phyloP scores from a whole-genome alignment of 371 early-diverging fungal species.

The Haplosporangium sp. region DNA sequence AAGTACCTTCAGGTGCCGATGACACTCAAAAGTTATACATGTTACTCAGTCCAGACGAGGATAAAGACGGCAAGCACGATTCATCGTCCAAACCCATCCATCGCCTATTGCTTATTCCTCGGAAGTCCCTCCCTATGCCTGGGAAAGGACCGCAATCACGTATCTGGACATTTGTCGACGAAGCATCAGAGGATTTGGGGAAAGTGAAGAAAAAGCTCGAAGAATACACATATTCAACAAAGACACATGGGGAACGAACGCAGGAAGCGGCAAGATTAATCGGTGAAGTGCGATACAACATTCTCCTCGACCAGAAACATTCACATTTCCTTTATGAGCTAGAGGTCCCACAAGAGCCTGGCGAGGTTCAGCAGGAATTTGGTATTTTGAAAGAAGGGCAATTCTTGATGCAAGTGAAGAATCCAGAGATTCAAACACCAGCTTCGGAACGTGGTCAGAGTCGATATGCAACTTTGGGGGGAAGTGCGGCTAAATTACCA shows the following conservation, averaged over 20 bases:
- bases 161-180: conserved; percentile 60
- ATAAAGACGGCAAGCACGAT: background rate
- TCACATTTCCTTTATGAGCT: conserved; percentile 57
- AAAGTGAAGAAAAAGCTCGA: conserved; percentile 44
- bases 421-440: conserved; percentile 26
- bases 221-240: conserved; percentile 57
- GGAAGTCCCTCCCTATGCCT: conserved; percentile 48
- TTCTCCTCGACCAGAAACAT: conserved; percentile 28
- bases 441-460: conserved; percentile 19
- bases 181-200: conserved; percentile 39
- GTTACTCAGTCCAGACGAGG: conserved; percentile 57
- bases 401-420: conserved; percentile 64
- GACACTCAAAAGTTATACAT: conserved; percentile 60
- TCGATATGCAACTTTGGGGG: conserved; percentile 20
- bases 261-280: conserved; percentile 54
- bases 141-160: conserved; percentile 26
- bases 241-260: conserved; percentile 57
- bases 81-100: conserved; percentile 2
- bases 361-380: conserved; percentile 61
- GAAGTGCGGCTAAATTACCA: conserved; percentile 20
- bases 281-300: conserved; percentile 35
- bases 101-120: conserved; percentile 55
- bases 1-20: conserved; percentile 29
- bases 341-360: conserved; percentile 56
- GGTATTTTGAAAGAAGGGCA: conserved; percentile 60